Conservation (phyloP, 192 early-diverging fungal species). For the Gonapodya prolifera region DNA sequence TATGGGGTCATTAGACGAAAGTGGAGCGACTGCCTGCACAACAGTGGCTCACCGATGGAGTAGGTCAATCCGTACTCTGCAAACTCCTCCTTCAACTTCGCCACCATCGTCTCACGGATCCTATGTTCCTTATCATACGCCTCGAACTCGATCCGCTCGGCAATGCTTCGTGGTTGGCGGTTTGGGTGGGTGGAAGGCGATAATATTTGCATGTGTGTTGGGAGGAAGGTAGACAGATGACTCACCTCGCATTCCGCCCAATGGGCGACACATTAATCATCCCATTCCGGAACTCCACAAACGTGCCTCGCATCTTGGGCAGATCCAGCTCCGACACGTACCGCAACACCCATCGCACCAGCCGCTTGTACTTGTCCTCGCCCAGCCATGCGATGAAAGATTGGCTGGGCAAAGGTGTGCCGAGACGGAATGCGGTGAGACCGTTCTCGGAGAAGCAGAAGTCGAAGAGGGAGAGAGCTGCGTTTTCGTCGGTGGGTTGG, state of each 20-base stretch:
- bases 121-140: slow-evolving; percentile 73
- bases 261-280: slow-evolving; percentile 99
- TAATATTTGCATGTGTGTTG: not conserved
- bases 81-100: slow-evolving; percentile 68
- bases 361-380: slow-evolving; percentile 81
- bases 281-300: slow-evolving; percentile 96
- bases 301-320: slow-evolving; percentile 91
- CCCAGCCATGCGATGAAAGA: slow-evolving; percentile 86
- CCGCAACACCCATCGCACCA: slow-evolving; percentile 82
- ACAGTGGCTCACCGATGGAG: slow-evolving; percentile 68
- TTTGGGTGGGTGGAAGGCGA: not conserved
- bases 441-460: slow-evolving; percentile 97
- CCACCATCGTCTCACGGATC: slow-evolving; percentile 77
- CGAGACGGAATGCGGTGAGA: slow-evolving; percentile 77
- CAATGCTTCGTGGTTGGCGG: slow-evolving; percentile 24
- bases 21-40: too few species aligned
- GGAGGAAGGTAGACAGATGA: not conserved
- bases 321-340: slow-evolving; percentile 93
- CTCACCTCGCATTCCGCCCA: slow-evolving; percentile 83
- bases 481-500: too few species aligned
- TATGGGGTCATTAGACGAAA: too few species aligned
- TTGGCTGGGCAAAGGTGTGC: too few species aligned
- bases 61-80: slow-evolving; percentile 75
- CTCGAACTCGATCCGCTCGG: slow-evolving; percentile 88
- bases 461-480: slow-evolving; percentile 78